Evolutionary conservation across 441 rosid species (phyloP).

Genomic region (Erodium texanum): DNA sequence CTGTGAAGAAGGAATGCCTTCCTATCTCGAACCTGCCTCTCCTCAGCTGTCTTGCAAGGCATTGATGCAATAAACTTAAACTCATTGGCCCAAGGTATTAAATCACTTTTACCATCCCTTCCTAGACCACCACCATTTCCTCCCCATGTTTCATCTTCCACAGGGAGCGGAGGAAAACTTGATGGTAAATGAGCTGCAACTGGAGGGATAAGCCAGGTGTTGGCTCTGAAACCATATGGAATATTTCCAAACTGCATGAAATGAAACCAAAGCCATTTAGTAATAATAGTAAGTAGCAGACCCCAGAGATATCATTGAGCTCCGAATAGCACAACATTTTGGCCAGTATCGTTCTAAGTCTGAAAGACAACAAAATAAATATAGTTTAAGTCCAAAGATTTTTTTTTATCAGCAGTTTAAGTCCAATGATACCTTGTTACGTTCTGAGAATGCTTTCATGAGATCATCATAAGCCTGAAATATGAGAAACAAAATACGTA

Average conservation of each 20-base stretch:
- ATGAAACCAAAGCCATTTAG: neutral
- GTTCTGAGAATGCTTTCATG: slow-evolving; percentile 67
- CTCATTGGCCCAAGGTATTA: slow-evolving; percentile 61
- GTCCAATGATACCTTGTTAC: slow-evolving; percentile 51
- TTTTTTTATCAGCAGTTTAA: no score
- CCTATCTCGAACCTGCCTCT: slow-evolving; percentile 73
- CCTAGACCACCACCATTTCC: slow-evolving; percentile 69
- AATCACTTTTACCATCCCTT: slow-evolving; percentile 43
- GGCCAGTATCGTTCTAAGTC: neutral
- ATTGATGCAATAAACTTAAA: slow-evolving; percentile 67
- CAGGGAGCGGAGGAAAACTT: slow-evolving; percentile 50
- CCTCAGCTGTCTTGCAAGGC: slow-evolving; percentile 73
- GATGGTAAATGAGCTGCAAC: slow-evolving; percentile 54
- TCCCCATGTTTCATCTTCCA: slow-evolving; percentile 74
- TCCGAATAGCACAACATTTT: neutral
- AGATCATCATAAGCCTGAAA: slow-evolving; percentile 67
- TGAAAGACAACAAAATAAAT: neutral
- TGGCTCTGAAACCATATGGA: slow-evolving; percentile 71
- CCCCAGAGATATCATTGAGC: slow-evolving; percentile 6
- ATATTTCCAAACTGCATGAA: slow-evolving; percentile 67
- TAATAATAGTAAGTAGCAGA: neutral
- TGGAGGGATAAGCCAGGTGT: slow-evolving; percentile 77
- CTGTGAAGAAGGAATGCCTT: slow-evolving; percentile 70
- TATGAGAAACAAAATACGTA: slow-evolving; percentile 13
- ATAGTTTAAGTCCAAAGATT: slow-evolving; percentile 1